Evolutionary conservation across 1,139 yeast genomes (phyloP).

Genomic region (Nakaseomyces uthaithaninus): DNA sequence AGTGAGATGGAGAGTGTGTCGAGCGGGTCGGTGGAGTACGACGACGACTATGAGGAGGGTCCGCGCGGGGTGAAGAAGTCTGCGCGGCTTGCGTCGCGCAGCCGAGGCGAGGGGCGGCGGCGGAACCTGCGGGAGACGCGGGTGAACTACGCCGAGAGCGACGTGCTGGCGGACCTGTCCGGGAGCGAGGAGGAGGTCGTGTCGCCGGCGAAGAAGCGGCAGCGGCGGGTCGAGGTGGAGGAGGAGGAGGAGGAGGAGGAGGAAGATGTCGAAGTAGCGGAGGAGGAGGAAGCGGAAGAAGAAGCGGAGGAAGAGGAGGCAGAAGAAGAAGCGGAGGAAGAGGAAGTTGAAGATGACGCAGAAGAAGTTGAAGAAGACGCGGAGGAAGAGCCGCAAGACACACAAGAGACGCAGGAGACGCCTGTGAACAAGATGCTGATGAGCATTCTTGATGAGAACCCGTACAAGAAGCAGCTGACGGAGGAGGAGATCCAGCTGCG

Average conservation of each 20-base stretch:
- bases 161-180: slow-evolving; percentile 11
- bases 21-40: slow-evolving; percentile 15
- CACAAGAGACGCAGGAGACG: no score
- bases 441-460: slow-evolving; percentile 26
- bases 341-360: slow-evolving; percentile 11
- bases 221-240: slow-evolving; percentile 8
- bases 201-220: neutral
- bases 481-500: slow-evolving; percentile 79
- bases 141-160: slow-evolving; percentile 10
- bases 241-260: slow-evolving; percentile 13
- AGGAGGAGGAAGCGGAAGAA: neutral
- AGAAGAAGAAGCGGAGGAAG: slow-evolving; percentile 11
- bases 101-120: neutral
- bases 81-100: neutral
- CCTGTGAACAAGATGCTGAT: slow-evolving; percentile 18
- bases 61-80: neutral
- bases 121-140: neutral
- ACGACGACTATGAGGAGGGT: slow-evolving; percentile 8
- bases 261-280: slow-evolving; percentile 6
- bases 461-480: slow-evolving; percentile 38
- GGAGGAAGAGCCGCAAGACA: slow-evolving; percentile 7
- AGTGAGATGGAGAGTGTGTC: slow-evolving; percentile 14
- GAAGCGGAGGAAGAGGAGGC: slow-evolving; percentile 5
- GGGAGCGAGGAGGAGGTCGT: slow-evolving; percentile 6
- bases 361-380: slow-evolving; percentile 11